Base-by-base conservation (phyloP, 208 protist species). In the Leishmania guyanensis region DNA sequence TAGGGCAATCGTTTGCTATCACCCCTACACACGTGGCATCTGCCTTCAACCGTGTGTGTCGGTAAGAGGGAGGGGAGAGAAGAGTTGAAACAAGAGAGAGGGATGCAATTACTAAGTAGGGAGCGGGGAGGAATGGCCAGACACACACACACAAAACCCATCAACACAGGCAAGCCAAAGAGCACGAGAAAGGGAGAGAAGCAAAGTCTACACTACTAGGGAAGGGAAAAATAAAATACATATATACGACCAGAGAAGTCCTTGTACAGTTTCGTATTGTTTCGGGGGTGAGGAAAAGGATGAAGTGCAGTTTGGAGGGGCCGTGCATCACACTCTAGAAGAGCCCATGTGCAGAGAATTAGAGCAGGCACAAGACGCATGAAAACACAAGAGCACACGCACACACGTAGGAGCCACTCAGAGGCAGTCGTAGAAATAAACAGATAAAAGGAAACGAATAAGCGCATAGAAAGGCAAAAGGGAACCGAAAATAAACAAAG, bases 391-490 rank as follows among this genome's bases (percentile, higher is more conserved):
- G n/a, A 8, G 29, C 64, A 46, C 64, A n/a, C 64, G n/a, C 14
- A n/a, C n/a, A 17, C 64, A 29, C 33, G 5, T 62, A 6, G 56
- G 22, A 16, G 22, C 14, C 64, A n/a, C 64, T 10, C 64, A 62
- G n/a, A 54, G 16, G 48, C n/a, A 74, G 33, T 36, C 46, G 58
- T 29, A 29, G 26, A 50, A 75, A 65, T 50, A 72, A 75, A 76
- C 69, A 75, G 17, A 80, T 16, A 71, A 36, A 36, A 66, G 60
- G 26, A n/a, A 66, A 39, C 60, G 33, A 69, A 84, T 22, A 74
- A 73, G 58, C 53, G 78, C 43, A 73, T 58, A 9, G 5, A 51
- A 73, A 78, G 64, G 9, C 64, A 46, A 43, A 16, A 69, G 33
- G 22, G 29, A n/a, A 66, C 56, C 56, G 56, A 66, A n/a, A 16